Base-by-base conservation (phyloP, 2,329 filamentous ascomycete genomes). In the Aspergillus sp. region DNA sequence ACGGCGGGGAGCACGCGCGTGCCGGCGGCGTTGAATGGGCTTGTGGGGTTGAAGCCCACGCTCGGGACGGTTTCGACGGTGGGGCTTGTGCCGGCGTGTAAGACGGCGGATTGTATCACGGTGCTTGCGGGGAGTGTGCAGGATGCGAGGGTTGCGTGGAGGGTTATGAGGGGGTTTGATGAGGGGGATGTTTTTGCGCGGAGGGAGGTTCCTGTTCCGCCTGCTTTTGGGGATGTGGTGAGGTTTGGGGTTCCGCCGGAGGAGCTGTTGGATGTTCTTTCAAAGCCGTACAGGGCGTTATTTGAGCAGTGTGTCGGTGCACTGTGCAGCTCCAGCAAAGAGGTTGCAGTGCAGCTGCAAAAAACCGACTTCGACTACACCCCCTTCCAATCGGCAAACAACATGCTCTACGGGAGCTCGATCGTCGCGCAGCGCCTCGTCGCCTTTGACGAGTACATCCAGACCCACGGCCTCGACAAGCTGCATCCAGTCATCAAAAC, bases 391-490 rank as follows among this genome's bases (percentile, higher is more conserved):
- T 7, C 46, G 2, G 46, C 55, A 11, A 57, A 57, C 30, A 31
- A 57, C 11, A 57, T 57, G 55, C 31, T 51, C 8, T 57, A 57
- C 23, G 55, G 55, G 11, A 57, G 55, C 46, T 57, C 55, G 3
- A 57, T 57, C 17, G 46, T 57, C 22, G 47, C 47, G 4, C 55
- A 57, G 22, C 55, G 47, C 2, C 46, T 57, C 17, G 55, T 57
- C 11, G 55, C 55, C 3, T 57, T 57, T 15, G 55, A 57, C 31
- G 31, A 22, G 3, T 51, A 51, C 31, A 47, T 57, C 11, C 15
- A 43, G 25, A 22, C n/a, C 9, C 22, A 57, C 23, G 55, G 55
- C 15, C 38, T 34, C 7, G 13, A 4, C 15, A 50, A 57, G 8
- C 34, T 57, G 1, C 55, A 57, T 19, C 55, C 55, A 1, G 55